Base-by-base conservation (phyloP, 148 eudicot species). In the Vaccinium macrocarpon region DNA sequence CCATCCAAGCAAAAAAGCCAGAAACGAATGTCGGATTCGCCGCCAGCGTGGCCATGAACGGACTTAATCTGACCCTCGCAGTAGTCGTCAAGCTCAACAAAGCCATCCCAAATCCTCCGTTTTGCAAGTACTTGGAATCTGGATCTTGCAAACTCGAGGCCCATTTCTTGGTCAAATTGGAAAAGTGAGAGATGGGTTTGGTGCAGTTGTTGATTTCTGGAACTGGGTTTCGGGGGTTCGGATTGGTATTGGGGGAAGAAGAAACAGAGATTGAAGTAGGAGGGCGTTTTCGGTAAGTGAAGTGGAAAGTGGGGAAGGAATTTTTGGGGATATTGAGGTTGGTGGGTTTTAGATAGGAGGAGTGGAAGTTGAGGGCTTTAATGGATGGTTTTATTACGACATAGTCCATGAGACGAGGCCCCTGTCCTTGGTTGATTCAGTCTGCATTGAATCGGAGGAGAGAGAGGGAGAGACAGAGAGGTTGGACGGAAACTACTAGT, bases 1-100 rank as follows among this genome's bases (percentile, higher is more conserved):
- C 55, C 18, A 86, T 25, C 91, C 93, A 93, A 0, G 98, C 98
- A 32, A 89, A 87, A 38, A 93, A 76, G 56, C 92, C 98, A 29
- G 98, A 93, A 5, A 96, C 89, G 87, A 94, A 96, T 1, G 96
- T 92, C 35, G 93, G 96, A 51, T 96, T 96, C 7, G 91, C 90
- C 0, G 96, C 94, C 77, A 96, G 83, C 11, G 93, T 87, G 8
- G 95, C 91, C 57, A 96, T 84, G 18, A 96, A 83, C 0, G 98
- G 98, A 55, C 91, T 94, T 59, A 95, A 89, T 15, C 88, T 84
- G 49, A 86, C 90, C 79, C 82, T 93, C 5, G 98, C 97, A 25
- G 94, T 89, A 23, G 93, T 61, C 21, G 94, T 93, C 59, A 90
- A 92, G 14, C 93, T 92, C 70, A 94, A 80, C 0, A 95, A 83